A percentile compares a stretch with the other conserved stretches of the same genome.
phyloP scores from a whole-genome alignment of 1,139 yeast species.

The Candida tropicalis region DNA sequence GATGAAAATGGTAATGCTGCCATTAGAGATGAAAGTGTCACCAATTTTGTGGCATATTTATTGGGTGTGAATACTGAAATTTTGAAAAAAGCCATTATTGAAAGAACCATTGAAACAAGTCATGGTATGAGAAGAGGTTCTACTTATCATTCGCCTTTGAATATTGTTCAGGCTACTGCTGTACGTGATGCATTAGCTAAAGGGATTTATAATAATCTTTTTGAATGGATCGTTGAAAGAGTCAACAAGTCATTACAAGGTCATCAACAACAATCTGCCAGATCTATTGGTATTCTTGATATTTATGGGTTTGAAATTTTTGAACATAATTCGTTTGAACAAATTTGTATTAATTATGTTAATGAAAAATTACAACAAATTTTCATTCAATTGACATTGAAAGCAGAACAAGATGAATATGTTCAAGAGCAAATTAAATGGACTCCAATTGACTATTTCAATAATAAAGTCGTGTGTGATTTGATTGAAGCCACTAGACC shows the following conservation, averaged over 20 bases:
- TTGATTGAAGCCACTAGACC: constrained; percentile 93
- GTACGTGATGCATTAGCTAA: constrained; percentile 95
- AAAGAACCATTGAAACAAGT: constrained; percentile 84
- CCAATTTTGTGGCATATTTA: constrained; percentile 90
- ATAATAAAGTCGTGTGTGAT: constrained; percentile 96
- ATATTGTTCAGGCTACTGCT: constrained; percentile 89
- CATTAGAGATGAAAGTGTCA: constrained; percentile 82
- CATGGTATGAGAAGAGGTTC: constrained; percentile 92
- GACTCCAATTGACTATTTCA: constrained; percentile 97
- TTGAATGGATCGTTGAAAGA: constrained; percentile 97
- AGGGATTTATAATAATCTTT: constrained; percentile 88
- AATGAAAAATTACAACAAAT: constrained; percentile 97
- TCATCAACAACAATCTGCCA: constrained; percentile 48
- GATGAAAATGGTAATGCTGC: constrained; percentile 86
- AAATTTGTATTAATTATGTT: constrained; percentile 94
- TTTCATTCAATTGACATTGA: constrained; percentile 90
- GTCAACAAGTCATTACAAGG: constrained; percentile 69
- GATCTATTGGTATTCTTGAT: constrained; percentile 88
- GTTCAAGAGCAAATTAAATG: constrained; percentile 94
- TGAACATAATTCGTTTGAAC: constrained; percentile 96
- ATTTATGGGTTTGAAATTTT: constrained; percentile 98
- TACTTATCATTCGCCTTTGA: constrained; percentile 91
- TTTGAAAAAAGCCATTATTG: constrained; percentile 69
- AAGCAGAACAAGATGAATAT: constrained; percentile 97
- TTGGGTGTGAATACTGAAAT: constrained; percentile 76